Conservation (phyloP, 208 protist genomes). For the Crithidia brevicula region DNA sequence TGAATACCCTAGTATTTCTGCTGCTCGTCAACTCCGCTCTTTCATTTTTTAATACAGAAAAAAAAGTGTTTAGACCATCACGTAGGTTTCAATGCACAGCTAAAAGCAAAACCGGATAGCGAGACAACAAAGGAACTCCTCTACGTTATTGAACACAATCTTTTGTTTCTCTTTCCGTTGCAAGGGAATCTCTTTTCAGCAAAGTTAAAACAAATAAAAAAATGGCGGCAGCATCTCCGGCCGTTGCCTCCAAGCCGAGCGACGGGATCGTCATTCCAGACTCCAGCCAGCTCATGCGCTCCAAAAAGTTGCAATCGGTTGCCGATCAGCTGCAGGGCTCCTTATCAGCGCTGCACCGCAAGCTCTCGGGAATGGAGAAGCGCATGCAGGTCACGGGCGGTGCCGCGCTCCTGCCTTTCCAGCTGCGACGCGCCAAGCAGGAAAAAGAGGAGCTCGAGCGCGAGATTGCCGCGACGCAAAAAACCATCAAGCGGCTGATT, state of each 20-base stretch:
- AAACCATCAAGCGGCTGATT: constrained; percentile 45
- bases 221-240: background rate
- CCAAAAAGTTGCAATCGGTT: constrained; percentile 52
- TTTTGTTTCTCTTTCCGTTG: background rate
- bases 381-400: constrained; percentile 31
- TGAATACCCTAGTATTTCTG: too few relatives aligned
- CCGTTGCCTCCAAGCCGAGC: background rate
- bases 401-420: constrained; percentile 54
- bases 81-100: too few relatives aligned
- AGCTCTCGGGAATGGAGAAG: constrained; percentile 55
- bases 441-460: constrained; percentile 58
- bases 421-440: constrained; percentile 56
- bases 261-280: constrained; percentile 36
- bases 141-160: background rate
- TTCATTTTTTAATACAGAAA: too few relatives aligned
- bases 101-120: too few relatives aligned
- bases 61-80: too few relatives aligned
- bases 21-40: too few relatives aligned
- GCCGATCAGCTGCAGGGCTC: constrained; percentile 63
- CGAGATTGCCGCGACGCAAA: constrained; percentile 62
- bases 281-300: constrained; percentile 45
- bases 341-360: constrained; percentile 45
- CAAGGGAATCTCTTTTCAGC: too few relatives aligned
- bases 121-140: too few relatives aligned
- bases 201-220: too few relatives aligned